Conservation (phyloP, 495 filamentous ascomycete genomes). For the Elaphomyces granulatus region DNA sequence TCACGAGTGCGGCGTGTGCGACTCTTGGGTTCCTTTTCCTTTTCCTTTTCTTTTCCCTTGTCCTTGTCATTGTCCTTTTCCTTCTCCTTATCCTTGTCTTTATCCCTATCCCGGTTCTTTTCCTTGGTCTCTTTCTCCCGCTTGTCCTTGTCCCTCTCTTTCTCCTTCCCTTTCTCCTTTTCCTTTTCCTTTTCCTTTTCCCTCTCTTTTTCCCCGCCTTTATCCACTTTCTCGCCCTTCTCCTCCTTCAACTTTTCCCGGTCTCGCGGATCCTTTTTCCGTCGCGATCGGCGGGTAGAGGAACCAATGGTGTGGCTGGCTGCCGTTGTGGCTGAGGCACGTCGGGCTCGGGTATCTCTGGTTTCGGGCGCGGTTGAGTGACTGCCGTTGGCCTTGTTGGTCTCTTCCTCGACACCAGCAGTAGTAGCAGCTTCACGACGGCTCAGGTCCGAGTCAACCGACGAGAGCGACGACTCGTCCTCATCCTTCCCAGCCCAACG, state of each 20-base stretch:
- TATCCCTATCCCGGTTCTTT: background rate
- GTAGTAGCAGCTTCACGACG: conserved; percentile 11
- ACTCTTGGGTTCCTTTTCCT: conserved; percentile 17
- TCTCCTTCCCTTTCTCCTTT: conserved; percentile 6
- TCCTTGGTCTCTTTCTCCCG: conserved; percentile 1
- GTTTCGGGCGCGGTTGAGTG: conserved; percentile 6
- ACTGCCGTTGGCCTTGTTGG: conserved; percentile 5
- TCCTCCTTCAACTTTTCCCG: conserved; percentile 16
- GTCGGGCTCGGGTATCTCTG: conserved; percentile 14
- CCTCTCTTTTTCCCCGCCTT: conserved; percentile 19
- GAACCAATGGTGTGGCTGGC: conserved; percentile 3
- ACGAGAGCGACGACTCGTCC: conserved; percentile 3
- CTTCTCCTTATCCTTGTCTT: conserved; percentile 3
- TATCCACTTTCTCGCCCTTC: conserved; percentile 17
- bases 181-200: conserved; percentile 17
- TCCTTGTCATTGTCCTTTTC: conserved; percentile 1
- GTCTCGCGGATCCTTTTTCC: conserved; percentile 31
- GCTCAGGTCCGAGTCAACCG: conserved; percentile 7
- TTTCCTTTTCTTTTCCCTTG: conserved; percentile 4
- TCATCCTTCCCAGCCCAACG: conserved; percentile 8
- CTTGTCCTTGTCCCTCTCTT: conserved; percentile 2
- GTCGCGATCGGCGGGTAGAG: conserved; percentile 28
- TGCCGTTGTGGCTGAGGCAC: conserved; percentile 15
- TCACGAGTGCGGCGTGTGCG: conserved; percentile 25
- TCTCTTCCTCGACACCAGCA: conserved; percentile 11